A percentile compares a stretch with the other conserved stretches of the same genome.
phyloP scores from a whole-genome alignment of 768 basidiomycete species.

The Trametes villosa region DNA sequence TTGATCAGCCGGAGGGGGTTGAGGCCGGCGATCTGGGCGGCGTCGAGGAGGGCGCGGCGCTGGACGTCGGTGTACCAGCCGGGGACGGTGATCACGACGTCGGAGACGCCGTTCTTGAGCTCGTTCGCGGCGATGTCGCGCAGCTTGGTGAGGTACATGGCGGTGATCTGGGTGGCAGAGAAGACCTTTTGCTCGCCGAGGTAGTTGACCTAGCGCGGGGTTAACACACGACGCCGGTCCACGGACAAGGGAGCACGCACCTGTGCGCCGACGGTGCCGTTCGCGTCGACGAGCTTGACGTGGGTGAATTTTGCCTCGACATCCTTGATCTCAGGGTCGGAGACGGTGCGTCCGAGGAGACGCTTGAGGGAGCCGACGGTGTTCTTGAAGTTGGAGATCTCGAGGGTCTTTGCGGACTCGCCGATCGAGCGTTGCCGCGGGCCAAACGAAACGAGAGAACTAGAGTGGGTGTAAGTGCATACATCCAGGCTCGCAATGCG shows the following conservation, averaged over 20 bases:
- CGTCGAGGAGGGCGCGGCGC: conserved; percentile 87
- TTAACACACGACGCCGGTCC: too few relatives aligned
- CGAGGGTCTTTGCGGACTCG: conserved; percentile 95
- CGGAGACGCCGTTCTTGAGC: conserved; percentile 84
- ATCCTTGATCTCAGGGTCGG: conserved; percentile 81
- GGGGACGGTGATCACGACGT: conserved; percentile 95
- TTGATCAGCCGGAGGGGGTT: conserved; percentile 95
- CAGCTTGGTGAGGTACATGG: conserved; percentile 87
- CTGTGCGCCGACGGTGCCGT: conserved; percentile 84
- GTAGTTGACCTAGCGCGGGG: conserved; percentile 73
- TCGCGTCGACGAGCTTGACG: conserved; percentile 82
- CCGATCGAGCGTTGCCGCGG: conserved; percentile 90
- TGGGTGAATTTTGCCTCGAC: conserved; percentile 92
- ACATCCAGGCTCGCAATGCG: background rate
- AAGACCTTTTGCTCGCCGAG: conserved; percentile 79
- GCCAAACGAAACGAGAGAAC: conserved; percentile 94
- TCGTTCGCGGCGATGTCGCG: conserved; percentile 85
- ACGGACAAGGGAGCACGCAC: conserved; percentile 49
- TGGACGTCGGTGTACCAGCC: conserved; percentile 97
- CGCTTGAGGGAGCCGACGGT: conserved; percentile 93
- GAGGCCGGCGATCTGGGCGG: conserved; percentile 86
- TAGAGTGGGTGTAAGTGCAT: conserved; percentile 37
- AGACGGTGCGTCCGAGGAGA: conserved; percentile 78
- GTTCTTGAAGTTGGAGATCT: conserved; percentile 98
- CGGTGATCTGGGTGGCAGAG: conserved; percentile 91